A percentile compares a stretch with the other conserved stretches of the same genome.
Evolutionary conservation across 106 monocot species (phyloP).

Genomic region (Allium cepa): DNA sequence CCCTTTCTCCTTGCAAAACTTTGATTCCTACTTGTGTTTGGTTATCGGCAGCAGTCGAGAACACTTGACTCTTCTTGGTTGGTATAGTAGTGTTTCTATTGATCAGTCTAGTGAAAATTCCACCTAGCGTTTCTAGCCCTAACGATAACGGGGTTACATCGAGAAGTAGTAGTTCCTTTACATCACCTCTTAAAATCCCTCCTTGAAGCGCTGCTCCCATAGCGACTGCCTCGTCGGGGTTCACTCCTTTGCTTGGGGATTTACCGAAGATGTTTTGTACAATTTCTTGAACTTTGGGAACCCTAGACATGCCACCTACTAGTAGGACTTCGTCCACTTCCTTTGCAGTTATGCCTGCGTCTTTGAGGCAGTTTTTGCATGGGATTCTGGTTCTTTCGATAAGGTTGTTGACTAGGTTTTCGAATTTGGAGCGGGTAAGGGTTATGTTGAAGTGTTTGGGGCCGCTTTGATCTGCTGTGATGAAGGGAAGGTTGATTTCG

Average conservation of each 20-base stretch:
- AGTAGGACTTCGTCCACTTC: constrained; percentile 84
- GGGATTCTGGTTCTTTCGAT: constrained; percentile 68
- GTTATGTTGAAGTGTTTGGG: constrained; percentile 82
- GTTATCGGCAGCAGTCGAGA: constrained; percentile 64
- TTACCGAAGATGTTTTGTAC: constrained; percentile 74
- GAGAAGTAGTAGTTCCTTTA: constrained; percentile 61
- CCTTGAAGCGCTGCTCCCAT: constrained; percentile 82
- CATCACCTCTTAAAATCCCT: constrained; percentile 76
- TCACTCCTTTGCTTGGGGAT: constrained; percentile 80
- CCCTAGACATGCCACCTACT: constrained; percentile 85
- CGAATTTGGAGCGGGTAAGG: constrained; percentile 75
- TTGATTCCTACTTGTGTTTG: constrained; percentile 67
- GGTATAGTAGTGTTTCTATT: constrained; percentile 69
- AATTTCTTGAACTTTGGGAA: constrained; percentile 70
- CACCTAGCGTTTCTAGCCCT: constrained; percentile 67
- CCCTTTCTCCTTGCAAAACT: constrained; percentile 65
- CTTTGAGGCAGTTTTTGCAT: constrained; percentile 79
- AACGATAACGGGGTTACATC: constrained; percentile 67
- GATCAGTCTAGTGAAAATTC: constrained; percentile 60
- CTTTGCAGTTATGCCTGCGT: constrained; percentile 57
- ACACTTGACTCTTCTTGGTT: constrained; percentile 74
- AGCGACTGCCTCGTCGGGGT: constrained; percentile 85
- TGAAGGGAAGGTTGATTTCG: constrained; percentile 75
- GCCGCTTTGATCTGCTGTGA: constrained; percentile 74
- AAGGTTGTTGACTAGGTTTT: constrained; percentile 43